phyloP scores from a whole-genome alignment of 192 early-diverging fungal species.

The Globomyces pollinis-pini region DNA sequence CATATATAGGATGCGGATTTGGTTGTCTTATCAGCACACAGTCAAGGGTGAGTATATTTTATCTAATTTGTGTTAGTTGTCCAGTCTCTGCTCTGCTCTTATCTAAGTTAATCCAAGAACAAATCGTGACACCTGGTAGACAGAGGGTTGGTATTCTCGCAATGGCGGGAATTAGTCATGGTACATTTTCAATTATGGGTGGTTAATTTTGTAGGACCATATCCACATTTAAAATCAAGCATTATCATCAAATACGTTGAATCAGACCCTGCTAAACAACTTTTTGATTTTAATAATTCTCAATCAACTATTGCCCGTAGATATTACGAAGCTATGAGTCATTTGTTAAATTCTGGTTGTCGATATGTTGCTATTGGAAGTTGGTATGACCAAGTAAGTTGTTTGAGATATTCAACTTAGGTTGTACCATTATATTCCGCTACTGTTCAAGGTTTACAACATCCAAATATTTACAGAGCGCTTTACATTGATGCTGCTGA shows the following conservation, averaged over 20 bases:
- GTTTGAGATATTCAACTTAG: too few species aligned
- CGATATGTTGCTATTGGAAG: constrained; percentile 72
- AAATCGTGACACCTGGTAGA: constrained; percentile 50
- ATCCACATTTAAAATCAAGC: constrained; percentile 73
- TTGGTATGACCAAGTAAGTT: constrained; percentile 97
- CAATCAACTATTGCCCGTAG: constrained; percentile 56
- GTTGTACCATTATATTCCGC: constrained; percentile 83
- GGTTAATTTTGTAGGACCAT: too few species aligned
- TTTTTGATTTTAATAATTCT: constrained; percentile 91
- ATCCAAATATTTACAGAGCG: constrained; percentile 81
- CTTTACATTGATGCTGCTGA: constrained; percentile 83
- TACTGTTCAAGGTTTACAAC: constrained; percentile 55
- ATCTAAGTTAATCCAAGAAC: constrained; percentile 61
- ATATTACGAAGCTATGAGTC: constrained; percentile 64
- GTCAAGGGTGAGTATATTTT: too few species aligned
- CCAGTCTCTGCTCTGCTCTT: constrained; percentile 78
- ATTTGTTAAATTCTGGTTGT: constrained; percentile 59
- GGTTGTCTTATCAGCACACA: constrained; percentile 85
- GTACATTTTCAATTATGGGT: too few species aligned
- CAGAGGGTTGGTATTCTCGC: constrained; percentile 75
- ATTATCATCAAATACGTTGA: constrained; percentile 84
- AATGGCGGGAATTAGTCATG: constrained; percentile 91
- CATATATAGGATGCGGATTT: constrained; percentile 52
- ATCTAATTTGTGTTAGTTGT: too few species aligned
- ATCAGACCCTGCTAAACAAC: constrained; percentile 78